Evolutionary conservation across 805 yeast species (phyloP).

Genomic region (Ogataea naganishii): DNA sequence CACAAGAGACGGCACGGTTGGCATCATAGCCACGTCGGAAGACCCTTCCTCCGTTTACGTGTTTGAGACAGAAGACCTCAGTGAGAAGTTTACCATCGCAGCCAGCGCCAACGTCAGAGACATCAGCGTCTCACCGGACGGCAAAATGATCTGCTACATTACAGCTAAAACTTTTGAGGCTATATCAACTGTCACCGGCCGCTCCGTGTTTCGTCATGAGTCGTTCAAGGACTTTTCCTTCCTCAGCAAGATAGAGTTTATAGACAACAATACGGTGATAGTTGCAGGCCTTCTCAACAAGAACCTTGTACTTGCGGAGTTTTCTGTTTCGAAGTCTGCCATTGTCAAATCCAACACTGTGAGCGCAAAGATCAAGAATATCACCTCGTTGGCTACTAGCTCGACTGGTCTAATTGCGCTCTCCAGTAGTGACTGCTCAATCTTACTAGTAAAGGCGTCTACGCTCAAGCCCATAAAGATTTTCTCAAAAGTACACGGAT

Average conservation of each 20-base stretch:
- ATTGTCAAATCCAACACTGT: slow-evolving; percentile 33
- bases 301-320: slow-evolving; percentile 31
- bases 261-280: slow-evolving; percentile 26
- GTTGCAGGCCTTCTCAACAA: slow-evolving; percentile 35
- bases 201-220: slow-evolving; percentile 22
- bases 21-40: slow-evolving; percentile 62
- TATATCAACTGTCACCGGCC: slow-evolving; percentile 40
- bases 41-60: slow-evolving; percentile 57
- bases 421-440: slow-evolving; percentile 60
- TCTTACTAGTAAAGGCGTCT: slow-evolving; percentile 43
- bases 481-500: slow-evolving; percentile 58
- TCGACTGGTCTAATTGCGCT: slow-evolving; percentile 37
- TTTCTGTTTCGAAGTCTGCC: slow-evolving; percentile 31
- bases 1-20: slow-evolving; percentile 50
- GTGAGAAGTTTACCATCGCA: slow-evolving; percentile 42
- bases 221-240: slow-evolving; percentile 8
- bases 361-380: slow-evolving; percentile 42
- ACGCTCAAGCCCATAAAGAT: slow-evolving; percentile 43
- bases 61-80: slow-evolving; percentile 47
- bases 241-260: slow-evolving; percentile 23
- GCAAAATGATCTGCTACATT: slow-evolving; percentile 53
- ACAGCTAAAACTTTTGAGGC: slow-evolving; percentile 48
- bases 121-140: slow-evolving; percentile 58
- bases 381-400: slow-evolving; percentile 43
- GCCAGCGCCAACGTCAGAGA: slow-evolving; percentile 53